Evolutionary conservation across 345 rosid genomes (phyloP).

Genomic region (Psidium guajava): DNA sequence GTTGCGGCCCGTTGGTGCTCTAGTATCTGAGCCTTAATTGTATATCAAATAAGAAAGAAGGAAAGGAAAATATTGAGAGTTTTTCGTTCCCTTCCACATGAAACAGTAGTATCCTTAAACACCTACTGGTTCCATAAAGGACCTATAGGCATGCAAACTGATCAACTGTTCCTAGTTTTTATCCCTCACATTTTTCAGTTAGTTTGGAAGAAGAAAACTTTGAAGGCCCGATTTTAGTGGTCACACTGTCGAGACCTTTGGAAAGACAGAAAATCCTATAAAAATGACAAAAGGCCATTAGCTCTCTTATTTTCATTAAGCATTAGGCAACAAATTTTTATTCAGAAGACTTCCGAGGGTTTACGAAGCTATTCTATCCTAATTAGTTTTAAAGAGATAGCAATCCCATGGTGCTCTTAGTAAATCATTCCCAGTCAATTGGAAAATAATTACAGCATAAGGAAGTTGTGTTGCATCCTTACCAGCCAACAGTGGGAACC

Average conservation of each 20-base stretch:
- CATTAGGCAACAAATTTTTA: not conserved
- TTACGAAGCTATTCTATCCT: not conserved
- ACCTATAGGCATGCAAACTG: not conserved
- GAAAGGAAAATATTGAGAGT: not conserved
- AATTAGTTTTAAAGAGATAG: not conserved
- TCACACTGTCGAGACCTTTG: not conserved
- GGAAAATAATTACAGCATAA: not conserved
- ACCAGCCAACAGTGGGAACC: constrained; percentile 99
- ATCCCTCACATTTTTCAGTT: not conserved
- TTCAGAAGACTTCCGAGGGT: not conserved
- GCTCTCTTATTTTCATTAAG: not conserved
- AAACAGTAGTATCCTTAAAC: not conserved
- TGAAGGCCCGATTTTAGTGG: not conserved
- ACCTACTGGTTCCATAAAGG: not conserved
- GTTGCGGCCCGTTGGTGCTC: not conserved
- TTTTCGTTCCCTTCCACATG: not conserved
- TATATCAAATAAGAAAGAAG: not conserved
- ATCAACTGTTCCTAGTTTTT: not conserved
- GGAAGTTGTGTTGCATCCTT: constrained; percentile 8
- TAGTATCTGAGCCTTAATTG: not conserved
- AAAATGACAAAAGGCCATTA: not conserved
- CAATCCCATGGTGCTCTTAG: not conserved
- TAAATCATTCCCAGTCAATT: not conserved
- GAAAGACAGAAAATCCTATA: not conserved
- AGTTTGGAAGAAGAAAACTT: not conserved